Percentiles rank a stretch among this genome's conserved stretches.
Conservation (phyloP, 306 rosid species). For the Dalbergia cultrata region DNA sequence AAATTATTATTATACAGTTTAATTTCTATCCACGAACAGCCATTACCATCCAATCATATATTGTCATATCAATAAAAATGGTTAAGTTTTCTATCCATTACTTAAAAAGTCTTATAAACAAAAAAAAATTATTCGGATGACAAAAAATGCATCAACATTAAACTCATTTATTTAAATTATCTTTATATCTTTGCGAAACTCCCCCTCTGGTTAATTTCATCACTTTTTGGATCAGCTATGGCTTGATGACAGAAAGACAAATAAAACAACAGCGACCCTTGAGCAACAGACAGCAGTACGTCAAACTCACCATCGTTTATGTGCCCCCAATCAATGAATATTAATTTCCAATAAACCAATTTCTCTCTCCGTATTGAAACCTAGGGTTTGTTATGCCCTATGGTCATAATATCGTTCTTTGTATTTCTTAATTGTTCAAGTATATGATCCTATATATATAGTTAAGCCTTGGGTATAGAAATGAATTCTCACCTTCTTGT, state of each 20-base stretch:
- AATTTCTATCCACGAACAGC: no score
- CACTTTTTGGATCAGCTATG: constrained; percentile 32
- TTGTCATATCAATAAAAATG: no score
- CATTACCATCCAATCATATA: no score
- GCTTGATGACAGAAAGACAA: constrained; percentile 39
- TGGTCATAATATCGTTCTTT: neutral
- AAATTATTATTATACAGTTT: no score
- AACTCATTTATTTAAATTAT: no score
- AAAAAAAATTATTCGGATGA: no score
- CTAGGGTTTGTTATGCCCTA: constrained; percentile 20
- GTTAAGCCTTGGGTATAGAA: neutral
- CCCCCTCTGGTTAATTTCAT: constrained; percentile 7
- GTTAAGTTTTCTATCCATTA: no score
- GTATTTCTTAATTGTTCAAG: neutral
- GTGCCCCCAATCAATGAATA: neutral
- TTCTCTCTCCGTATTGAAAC: neutral
- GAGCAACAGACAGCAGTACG: constrained; percentile 45
- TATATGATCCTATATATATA: neutral
- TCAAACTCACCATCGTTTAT: constrained; percentile 37
- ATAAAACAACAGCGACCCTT: constrained; percentile 8
- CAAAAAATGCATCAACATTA: no score
- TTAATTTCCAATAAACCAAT: neutral
- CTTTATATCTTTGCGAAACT: neutral
- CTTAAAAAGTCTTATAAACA: no score
- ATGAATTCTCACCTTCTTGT: constrained; percentile 20